These are phyloP conservation scores for Biancaea sappan DNA, from an alignment of 306 rosid genomes.

Conservation along the genomic window DNA sequence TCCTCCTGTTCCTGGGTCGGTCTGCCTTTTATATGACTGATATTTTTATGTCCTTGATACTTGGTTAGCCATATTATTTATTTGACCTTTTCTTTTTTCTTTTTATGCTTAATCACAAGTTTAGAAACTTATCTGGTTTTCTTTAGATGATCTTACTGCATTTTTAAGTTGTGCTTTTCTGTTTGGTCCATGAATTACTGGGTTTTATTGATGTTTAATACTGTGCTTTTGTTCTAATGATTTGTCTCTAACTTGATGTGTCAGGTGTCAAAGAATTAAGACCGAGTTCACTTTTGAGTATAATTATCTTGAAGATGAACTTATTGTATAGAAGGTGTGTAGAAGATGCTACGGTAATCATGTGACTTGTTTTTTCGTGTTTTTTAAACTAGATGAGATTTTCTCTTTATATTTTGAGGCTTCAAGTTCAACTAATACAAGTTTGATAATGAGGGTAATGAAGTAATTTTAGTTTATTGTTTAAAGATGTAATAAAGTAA, in stretches of 20 bases:
- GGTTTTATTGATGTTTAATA: constrained; percentile 14
- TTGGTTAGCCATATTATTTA: too few species aligned
- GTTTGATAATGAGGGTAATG: background rate
- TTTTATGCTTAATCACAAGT: too few species aligned
- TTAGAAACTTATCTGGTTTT: background rate
- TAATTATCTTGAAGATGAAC: constrained; percentile 92
- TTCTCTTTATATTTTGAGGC: background rate
- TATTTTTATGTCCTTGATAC: too few species aligned
- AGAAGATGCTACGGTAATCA: constrained; percentile 35
- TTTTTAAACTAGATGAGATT: too few species aligned
- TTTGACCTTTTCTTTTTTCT: too few species aligned
- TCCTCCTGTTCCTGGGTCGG: too few species aligned
- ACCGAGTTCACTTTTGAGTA: constrained; percentile 91
- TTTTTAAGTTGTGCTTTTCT: background rate
- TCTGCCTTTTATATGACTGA: too few species aligned
- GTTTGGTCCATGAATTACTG: background rate
- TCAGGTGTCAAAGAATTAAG: constrained; percentile 97
- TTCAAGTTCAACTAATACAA: background rate
- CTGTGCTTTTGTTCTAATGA: constrained; percentile 7
- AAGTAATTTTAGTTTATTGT: background rate
- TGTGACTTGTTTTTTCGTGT: constrained; percentile 17
- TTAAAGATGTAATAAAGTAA: background rate
- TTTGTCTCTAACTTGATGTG: constrained; percentile 28
- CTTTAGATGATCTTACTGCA: background rate
- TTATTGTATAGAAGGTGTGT: constrained; percentile 57